Conservation (phyloP, 306 rosid species). For the Pachyrhizus erosus region DNA sequence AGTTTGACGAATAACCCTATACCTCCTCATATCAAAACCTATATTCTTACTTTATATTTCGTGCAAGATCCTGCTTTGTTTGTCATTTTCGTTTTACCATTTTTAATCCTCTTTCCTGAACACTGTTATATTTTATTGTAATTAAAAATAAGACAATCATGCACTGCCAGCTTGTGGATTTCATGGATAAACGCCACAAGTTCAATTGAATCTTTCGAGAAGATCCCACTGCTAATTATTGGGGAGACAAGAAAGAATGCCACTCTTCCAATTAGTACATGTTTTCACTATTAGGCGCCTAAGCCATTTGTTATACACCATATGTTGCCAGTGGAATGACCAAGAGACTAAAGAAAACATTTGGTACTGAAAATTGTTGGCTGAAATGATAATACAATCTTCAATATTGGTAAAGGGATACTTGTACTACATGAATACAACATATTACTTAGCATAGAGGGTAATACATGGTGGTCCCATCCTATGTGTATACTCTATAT, state of each 20-base stretch:
- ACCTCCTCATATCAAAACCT: slow-evolving; percentile 27
- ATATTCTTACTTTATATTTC: slow-evolving; percentile 41
- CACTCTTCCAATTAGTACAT: neutral
- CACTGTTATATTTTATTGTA: neutral
- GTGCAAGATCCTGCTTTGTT: slow-evolving; percentile 45
- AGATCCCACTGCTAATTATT: slow-evolving; percentile 38
- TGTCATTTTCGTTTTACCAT: slow-evolving; percentile 28
- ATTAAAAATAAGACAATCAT: slow-evolving; percentile 43
- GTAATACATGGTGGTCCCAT: slow-evolving; percentile 37
- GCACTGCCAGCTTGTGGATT: slow-evolving; percentile 40
- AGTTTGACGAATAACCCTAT: slow-evolving; percentile 16
- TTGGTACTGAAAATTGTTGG: slow-evolving; percentile 34
- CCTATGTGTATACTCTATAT: neutral
- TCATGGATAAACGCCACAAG: slow-evolving; percentile 1
- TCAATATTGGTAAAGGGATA: neutral
- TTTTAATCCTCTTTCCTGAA: neutral
- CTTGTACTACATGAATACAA: neutral
- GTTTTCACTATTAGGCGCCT: neutral
- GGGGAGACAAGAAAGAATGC: slow-evolving; percentile 41
- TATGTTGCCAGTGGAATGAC: slow-evolving; percentile 8
- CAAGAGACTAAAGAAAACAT: slow-evolving; percentile 38
- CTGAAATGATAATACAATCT: slow-evolving; percentile 16
- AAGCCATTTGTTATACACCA: slow-evolving; percentile 33
- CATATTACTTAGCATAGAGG: slow-evolving; percentile 39
- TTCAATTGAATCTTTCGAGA: slow-evolving; percentile 9